Conservation (phyloP, 768 basidiomycete genomes). For the Gelatoporia subvermispora region DNA sequence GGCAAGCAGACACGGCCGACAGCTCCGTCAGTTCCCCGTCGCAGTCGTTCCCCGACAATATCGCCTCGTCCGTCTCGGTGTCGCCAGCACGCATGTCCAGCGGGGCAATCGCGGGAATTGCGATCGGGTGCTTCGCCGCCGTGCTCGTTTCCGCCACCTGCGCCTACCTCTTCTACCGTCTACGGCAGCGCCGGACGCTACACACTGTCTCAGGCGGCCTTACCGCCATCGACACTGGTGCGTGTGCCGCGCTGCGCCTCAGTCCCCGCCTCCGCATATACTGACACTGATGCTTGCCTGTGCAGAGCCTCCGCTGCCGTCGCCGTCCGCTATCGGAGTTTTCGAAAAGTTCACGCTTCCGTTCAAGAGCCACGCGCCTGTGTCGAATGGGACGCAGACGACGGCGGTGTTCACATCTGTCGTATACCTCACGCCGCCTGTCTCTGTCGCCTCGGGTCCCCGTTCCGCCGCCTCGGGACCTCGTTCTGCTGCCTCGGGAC, state of each 20-base stretch:
- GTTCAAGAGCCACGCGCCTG: background rate
- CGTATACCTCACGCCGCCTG: conserved; percentile 13
- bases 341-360: background rate
- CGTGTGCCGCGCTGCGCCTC: background rate
- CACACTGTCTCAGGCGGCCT: background rate
- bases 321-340: background rate
- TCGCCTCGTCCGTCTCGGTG: background rate
- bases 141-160: background rate
- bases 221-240: background rate
- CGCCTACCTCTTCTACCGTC: background rate
- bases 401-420: conserved; percentile 17
- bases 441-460: conserved; percentile 12
- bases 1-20: background rate
- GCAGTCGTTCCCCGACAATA: background rate
- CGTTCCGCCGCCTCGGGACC: no score
- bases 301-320: background rate
- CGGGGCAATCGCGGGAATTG: conserved; percentile 9
- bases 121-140: background rate
- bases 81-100: background rate
- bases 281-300: no score
- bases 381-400: conserved; percentile 6
- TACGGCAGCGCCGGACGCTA: background rate
- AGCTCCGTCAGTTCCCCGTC: background rate
- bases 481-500: no score
- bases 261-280: background rate